Percentiles rank a stretch among this genome's conserved stretches.
Conservation (phyloP, 73 alveolate genomes). For the Uronychia setigera region DNA sequence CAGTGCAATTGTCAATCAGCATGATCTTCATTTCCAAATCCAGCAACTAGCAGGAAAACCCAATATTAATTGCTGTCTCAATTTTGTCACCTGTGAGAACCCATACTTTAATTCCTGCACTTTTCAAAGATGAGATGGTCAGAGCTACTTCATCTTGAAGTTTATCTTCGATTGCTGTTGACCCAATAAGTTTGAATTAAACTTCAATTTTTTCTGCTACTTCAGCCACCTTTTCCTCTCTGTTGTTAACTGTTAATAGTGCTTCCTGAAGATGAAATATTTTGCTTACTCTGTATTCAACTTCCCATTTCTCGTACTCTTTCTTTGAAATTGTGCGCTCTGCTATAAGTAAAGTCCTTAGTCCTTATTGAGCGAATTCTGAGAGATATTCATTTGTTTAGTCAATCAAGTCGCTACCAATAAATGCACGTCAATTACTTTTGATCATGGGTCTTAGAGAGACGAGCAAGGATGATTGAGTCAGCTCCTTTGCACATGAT, state of each 20-base stretch:
- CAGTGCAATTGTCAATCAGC: slow-evolving; percentile 57
- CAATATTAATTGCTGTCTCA: slow-evolving; percentile 95
- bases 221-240: slow-evolving; percentile 71
- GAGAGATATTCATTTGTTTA: slow-evolving; percentile 73
- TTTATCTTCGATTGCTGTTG: slow-evolving; percentile 93
- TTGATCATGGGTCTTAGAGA: slow-evolving; percentile 5
- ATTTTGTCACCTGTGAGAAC: slow-evolving; percentile 97
- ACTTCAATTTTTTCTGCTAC: slow-evolving; percentile 78
- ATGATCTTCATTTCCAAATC: slow-evolving; percentile 54
- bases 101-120: slow-evolving; percentile 91
- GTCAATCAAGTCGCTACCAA: slow-evolving; percentile 14
- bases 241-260: slow-evolving; percentile 42
- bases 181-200: slow-evolving; percentile 78
- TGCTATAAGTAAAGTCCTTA: slow-evolving; percentile 94
- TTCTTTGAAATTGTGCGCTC: slow-evolving; percentile 80
- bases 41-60: slow-evolving; percentile 83
- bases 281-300: slow-evolving; percentile 53
- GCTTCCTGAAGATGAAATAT: slow-evolving; percentile 39
- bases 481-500: slow-evolving; percentile 96
- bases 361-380: slow-evolving; percentile 89
- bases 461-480: slow-evolving; percentile 65
- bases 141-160: slow-evolving; percentile 87
- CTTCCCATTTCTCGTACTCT: slow-evolving; percentile 83
- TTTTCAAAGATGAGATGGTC: slow-evolving; percentile 74
- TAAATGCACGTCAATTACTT: slow-evolving; percentile 31